Conservation (phyloP, 2,329 filamentous ascomycete genomes). For the Hypoxylon sp. region DNA sequence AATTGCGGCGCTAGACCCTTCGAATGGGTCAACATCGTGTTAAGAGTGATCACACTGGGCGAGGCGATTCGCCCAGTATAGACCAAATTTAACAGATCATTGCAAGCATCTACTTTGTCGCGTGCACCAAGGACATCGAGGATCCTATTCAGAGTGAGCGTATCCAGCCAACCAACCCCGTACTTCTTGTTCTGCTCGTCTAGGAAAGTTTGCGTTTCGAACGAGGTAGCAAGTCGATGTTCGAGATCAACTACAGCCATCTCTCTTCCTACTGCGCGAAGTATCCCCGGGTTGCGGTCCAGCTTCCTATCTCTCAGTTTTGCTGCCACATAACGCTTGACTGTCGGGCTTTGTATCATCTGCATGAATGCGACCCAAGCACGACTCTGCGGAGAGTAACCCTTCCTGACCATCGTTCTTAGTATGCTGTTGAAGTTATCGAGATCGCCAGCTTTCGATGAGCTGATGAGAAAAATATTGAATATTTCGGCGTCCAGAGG, state of each 20-base stretch:
- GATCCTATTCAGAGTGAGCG: conserved; percentile 47
- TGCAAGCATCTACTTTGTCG: conserved; percentile 35
- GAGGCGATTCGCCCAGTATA: conserved; percentile 7
- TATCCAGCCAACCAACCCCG: conserved; percentile 48
- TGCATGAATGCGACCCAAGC: conserved; percentile 51
- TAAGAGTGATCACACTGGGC: conserved; percentile 45
- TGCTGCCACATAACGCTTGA: conserved; percentile 60
- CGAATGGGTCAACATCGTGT: conserved; percentile 49
- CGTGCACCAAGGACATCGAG: conserved; percentile 45
- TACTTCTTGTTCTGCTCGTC: conserved; percentile 40
- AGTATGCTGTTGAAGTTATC: conserved; percentile 47
- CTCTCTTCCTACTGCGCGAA: conserved; percentile 44
- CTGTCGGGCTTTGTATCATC: conserved; percentile 57
- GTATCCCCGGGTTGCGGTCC: conserved; percentile 38
- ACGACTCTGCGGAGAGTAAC: conserved; percentile 41
- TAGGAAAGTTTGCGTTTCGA: conserved; percentile 40
- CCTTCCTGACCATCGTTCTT: conserved; percentile 47
- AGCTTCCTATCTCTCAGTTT: conserved; percentile 48
- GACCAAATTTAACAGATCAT: conserved; percentile 42
- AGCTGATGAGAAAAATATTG: conserved; percentile 44
- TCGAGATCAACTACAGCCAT: conserved; percentile 44
- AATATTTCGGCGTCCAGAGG: conserved; percentile 48
- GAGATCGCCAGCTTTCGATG: conserved; percentile 46
- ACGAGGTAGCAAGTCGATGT: not conserved
- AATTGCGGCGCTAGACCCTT: conserved; percentile 33